These are phyloP conservation scores for Claviceps pazoutovae DNA, from an alignment of 2,329 filamentous ascomycete genomes.

Conservation along the genomic window DNA sequence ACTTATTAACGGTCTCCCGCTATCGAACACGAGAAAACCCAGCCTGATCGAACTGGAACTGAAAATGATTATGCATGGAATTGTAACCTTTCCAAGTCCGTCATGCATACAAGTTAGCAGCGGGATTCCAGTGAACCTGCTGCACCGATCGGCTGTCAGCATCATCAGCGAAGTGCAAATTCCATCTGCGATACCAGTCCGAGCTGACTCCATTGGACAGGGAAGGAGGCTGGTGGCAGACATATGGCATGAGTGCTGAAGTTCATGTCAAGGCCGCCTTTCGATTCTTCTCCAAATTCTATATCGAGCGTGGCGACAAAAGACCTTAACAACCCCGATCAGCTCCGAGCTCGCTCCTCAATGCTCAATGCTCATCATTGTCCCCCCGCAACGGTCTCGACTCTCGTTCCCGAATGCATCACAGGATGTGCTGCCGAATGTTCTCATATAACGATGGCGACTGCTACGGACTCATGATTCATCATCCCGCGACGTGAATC, in stretches of 20 bases:
- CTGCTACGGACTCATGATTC: slow-evolving; percentile 28
- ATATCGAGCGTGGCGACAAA: no score
- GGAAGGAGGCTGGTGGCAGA: no score
- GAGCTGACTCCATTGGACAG: no score
- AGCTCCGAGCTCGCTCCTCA: no score
- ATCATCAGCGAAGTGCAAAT: neutral
- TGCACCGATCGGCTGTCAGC: neutral
- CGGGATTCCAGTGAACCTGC: neutral
- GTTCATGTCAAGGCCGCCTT: no score
- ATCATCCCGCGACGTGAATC: slow-evolving; percentile 33
- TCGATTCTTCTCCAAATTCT: no score
- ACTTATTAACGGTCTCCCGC: neutral
- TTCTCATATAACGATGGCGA: slow-evolving; percentile 21
- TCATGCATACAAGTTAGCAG: no score
- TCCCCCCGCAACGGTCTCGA: slow-evolving; percentile 4
- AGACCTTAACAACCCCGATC: no score
- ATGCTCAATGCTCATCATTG: slow-evolving; percentile 1
- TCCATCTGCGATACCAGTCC: neutral
- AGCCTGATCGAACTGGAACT: neutral
- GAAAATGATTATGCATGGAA: no score
- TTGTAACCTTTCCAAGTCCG: no score
- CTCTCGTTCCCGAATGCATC: slow-evolving; percentile 6
- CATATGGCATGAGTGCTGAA: no score
- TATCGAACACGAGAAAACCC: neutral
- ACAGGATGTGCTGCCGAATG: slow-evolving; percentile 6